Evolutionary conservation across 2,329 filamentous ascomycete genomes (phyloP).

Genomic region (Ceratocystis lukuohia): DNA sequence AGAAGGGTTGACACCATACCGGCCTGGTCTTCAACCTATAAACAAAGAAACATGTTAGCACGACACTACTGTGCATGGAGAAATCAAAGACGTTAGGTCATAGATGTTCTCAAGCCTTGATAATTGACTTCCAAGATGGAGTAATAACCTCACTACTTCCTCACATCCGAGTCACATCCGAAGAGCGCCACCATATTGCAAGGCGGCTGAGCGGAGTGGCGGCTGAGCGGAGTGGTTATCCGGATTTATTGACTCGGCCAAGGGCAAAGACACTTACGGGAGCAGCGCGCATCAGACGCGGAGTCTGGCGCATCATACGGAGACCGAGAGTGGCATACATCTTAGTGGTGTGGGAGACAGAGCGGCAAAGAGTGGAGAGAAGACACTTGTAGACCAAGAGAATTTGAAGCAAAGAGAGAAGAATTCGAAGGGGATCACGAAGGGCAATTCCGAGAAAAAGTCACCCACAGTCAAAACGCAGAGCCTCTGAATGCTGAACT

Average conservation of each 20-base stretch:
- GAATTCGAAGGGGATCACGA: constrained; percentile 3
- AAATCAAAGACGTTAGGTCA: not conserved
- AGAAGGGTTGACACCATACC: constrained; percentile 37
- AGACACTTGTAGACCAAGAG: constrained; percentile 13
- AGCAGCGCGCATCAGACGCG: constrained; percentile 54
- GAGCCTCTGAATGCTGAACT: constrained; percentile 4
- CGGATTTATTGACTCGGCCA: not conserved
- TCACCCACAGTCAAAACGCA: constrained; percentile 4
- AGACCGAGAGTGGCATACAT: constrained; percentile 56
- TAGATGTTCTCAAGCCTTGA: not conserved
- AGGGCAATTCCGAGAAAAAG: constrained; percentile 6
- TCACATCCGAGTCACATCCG: not conserved
- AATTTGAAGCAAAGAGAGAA: constrained; percentile 24
- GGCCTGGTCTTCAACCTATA: constrained; percentile 52
- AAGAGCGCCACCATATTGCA: constrained; percentile 1
- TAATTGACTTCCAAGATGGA: not conserved
- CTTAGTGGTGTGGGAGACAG: constrained; percentile 23
- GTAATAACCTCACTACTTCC: constrained; percentile 17
- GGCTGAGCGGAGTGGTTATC: not conserved
- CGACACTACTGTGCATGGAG: not conserved
- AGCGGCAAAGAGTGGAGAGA: constrained; percentile 8
- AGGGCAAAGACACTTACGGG: constrained; percentile 46
- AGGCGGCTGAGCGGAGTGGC: not conserved
- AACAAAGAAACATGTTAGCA: constrained; percentile 23
- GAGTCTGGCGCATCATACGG: constrained; percentile 53